Conservation (phyloP, 2,329 filamentous ascomycete genomes). For the Aspergillus fructus region DNA sequence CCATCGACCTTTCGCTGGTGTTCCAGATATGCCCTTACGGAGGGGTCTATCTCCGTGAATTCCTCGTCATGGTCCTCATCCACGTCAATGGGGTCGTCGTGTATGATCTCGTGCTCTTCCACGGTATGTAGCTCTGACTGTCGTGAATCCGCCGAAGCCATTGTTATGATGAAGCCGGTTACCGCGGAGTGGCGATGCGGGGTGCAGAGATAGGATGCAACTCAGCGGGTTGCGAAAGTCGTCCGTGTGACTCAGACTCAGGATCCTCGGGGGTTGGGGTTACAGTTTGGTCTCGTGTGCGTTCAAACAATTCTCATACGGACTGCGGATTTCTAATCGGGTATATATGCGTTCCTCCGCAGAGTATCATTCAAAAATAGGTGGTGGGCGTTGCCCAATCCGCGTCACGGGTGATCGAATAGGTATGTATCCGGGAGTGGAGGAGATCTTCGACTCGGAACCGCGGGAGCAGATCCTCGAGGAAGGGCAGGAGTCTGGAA, state of each 20-base stretch:
- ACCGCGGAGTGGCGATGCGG: constrained; percentile 8
- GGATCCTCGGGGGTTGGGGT: constrained; percentile 3
- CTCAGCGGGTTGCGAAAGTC: constrained; percentile 4
- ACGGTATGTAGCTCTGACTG: constrained; percentile 25
- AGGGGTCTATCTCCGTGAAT: constrained; percentile 28
- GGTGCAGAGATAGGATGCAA: constrained; percentile 9
- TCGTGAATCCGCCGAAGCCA: constrained; percentile 26
- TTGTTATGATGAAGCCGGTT: constrained; percentile 12
- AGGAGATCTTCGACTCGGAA: constrained; percentile 4
- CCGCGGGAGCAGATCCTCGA: constrained; percentile 9
- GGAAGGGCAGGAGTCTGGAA: constrained; percentile 4
- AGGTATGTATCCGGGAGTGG: constrained; percentile 11
- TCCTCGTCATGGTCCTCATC: constrained; percentile 39
- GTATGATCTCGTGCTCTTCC: constrained; percentile 29
- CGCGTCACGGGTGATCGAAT: constrained; percentile 6
- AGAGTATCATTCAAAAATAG: constrained; percentile 11
- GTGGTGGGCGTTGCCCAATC: constrained; percentile 8
- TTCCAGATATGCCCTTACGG: constrained; percentile 28
- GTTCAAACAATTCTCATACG: background rate
- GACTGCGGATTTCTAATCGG: constrained; percentile 3
- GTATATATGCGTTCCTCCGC: constrained; percentile 10
- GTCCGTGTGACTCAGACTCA: constrained; percentile 12
- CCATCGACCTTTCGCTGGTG: constrained; percentile 38
- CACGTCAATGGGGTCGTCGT: constrained; percentile 31
- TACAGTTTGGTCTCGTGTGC: constrained; percentile 7